Conservation (phyloP, 2,329 filamentous ascomycete species). For the Cytospora piceicola region DNA sequence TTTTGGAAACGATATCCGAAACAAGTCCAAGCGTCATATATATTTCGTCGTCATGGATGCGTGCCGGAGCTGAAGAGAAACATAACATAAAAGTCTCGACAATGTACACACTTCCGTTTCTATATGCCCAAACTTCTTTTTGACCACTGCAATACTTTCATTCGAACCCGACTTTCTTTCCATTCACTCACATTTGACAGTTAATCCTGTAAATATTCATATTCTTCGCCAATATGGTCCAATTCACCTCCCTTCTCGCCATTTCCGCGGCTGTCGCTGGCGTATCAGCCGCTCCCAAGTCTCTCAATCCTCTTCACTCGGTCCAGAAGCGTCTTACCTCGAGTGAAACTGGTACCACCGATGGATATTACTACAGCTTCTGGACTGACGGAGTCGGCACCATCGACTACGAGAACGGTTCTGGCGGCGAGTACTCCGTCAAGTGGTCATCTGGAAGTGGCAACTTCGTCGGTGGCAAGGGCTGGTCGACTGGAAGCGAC, state of each 20-base stretch:
- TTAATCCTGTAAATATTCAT: constrained; percentile 10
- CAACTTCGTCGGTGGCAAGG: constrained; percentile 55
- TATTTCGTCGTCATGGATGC: background rate
- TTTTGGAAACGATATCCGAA: background rate
- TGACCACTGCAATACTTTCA: background rate
- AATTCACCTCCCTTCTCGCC: constrained; percentile 45
- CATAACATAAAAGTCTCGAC: background rate
- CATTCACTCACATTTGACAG: constrained; percentile 4
- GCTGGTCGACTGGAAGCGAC: constrained; percentile 48
- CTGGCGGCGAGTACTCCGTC: constrained; percentile 53
- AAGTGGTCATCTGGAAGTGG: constrained; percentile 50
- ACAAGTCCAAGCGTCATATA: background rate
- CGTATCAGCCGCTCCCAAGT: constrained; percentile 6
- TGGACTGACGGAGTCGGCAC: constrained; percentile 59
- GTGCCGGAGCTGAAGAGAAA: background rate
- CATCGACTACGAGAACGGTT: constrained; percentile 59
- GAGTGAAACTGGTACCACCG: constrained; percentile 54
- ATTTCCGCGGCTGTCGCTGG: constrained; percentile 32
- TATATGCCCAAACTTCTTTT: background rate
- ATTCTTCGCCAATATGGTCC: constrained; percentile 42
- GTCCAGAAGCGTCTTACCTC: constrained; percentile 39
- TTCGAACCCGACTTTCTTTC: background rate
- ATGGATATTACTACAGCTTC: constrained; percentile 64
- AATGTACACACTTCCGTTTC: background rate
- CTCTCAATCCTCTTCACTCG: background rate